Evolutionary conservation across 306 rosid genomes (phyloP).

Genomic region (Hippophae rhamnoides): DNA sequence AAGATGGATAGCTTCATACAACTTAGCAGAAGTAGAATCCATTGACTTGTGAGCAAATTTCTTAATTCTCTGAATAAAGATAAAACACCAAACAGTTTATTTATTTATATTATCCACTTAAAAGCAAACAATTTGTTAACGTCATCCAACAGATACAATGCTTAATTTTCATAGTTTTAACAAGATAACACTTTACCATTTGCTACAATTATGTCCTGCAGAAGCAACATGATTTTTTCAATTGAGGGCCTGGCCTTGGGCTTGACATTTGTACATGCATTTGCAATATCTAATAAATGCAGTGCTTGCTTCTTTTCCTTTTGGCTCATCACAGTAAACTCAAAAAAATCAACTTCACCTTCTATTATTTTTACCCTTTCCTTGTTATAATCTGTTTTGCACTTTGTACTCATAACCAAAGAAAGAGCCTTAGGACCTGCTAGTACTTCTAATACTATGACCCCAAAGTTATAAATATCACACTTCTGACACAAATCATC

Average conservation of each 20-base stretch:
- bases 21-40: too few species aligned
- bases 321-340: conserved; percentile 8
- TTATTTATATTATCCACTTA: too few species aligned
- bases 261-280: conserved; percentile 4
- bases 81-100: too few species aligned
- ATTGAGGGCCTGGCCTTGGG: conserved; percentile 11
- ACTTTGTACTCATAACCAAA: neutral
- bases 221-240: neutral
- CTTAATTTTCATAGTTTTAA: neutral
- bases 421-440: conserved; percentile 8
- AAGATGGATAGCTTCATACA: too few species aligned
- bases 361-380: neutral
- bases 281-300: conserved; percentile 4
- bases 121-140: too few species aligned
- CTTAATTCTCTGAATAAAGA: too few species aligned
- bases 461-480: conserved; percentile 22
- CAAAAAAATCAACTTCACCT: conserved; percentile 8
- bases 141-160: neutral
- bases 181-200: neutral
- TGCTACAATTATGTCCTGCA: conserved; percentile 1
- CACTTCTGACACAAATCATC: conserved; percentile 11
- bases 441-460: conserved; percentile 13
- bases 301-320: conserved; percentile 10
- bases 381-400: neutral
- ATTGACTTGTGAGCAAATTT: too few species aligned